phyloP scores from a whole-genome alignment of 1,284 basidiomycete genomes.

The Ceratobasidium sp. region DNA sequence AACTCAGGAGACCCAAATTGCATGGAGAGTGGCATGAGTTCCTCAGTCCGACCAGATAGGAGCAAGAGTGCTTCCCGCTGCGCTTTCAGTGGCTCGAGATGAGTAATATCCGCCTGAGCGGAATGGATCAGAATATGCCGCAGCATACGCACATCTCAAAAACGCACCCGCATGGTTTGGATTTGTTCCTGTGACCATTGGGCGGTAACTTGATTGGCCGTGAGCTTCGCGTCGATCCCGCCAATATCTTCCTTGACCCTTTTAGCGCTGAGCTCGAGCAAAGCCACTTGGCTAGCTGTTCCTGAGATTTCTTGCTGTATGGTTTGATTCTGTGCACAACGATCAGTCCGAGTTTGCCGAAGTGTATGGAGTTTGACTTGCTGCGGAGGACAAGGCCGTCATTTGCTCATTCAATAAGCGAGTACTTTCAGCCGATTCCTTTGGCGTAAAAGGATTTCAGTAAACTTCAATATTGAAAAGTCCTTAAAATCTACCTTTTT shows the following conservation, averaged over 20 bases:
- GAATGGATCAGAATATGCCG: neutral
- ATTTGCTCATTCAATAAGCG: neutral
- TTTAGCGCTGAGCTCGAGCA: neutral
- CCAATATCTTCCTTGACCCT: neutral
- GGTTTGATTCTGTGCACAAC: neutral
- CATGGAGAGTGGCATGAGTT: neutral
- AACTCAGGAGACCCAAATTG: neutral
- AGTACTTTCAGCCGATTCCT: neutral
- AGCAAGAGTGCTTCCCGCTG: neutral
- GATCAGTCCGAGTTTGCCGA: neutral
- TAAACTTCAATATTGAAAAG: neutral
- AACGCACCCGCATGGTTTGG: neutral
- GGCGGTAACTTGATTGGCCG: neutral
- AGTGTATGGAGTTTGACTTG: neutral
- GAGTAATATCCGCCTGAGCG: neutral
- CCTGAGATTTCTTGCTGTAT: neutral
- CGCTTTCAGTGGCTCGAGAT: neutral
- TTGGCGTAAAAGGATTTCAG: neutral
- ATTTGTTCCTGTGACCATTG: slow-evolving; percentile 3
- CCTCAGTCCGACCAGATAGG: slow-evolving; percentile 1
- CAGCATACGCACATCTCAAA: neutral
- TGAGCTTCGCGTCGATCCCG: slow-evolving; percentile 3
- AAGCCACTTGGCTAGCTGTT: neutral
- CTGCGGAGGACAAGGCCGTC: neutral
- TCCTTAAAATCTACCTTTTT: neutral